Evolutionary conservation across 164 flowering plant species (phyloP), one percentile per base, ranked within the genome.

Genomic region (Annona cherimola): DNA sequence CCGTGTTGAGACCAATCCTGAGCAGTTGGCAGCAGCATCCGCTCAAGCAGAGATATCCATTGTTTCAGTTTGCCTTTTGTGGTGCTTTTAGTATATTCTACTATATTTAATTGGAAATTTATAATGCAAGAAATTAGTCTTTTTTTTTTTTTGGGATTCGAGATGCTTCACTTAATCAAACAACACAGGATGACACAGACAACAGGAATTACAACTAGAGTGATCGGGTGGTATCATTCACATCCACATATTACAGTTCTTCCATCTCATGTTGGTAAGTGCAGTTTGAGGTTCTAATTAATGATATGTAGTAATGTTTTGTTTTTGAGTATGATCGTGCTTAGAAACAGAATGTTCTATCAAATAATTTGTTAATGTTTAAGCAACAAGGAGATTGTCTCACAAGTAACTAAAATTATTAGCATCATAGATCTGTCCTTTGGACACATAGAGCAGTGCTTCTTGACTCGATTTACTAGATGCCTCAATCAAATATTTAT

Each of bases 211-310:
- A 93, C 95, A 45, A 96, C 99, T 64, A 86, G 99, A 76, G 97
- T 96, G 67, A 96, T 96, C 80, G 99, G 99, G 20, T 96, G 99
- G 98, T 96, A 96, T 81, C 98, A 93, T 83, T 96, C 98, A 40
- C 98, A 93, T 79, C 99, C 99, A 46, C 97, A 93, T 76, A 96
- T 96, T 72, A 96, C 99, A 19, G 97, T 96, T 72, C 90, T 93
- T 71, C 98, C 98, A 61, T 96, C 99, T 20, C 97, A 93, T 85
- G 97, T 93, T 69, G 98, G 99, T 89, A 80, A 77, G 98, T 66
- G 6, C 43, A n/a, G 60, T 60, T 16, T 45, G 19, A 8, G 42
- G 44, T 61, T 12, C 20, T 16, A 14, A 42, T 69, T 69, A 26
- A 1, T 40, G 11, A 43, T 50, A 45, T 54, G 9, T 54, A 16